Percentiles rank a stretch among this genome's conserved stretches.
Evolutionary conservation across 495 filamentous ascomycete species (phyloP).

Genomic region (Xylaria sp.): DNA sequence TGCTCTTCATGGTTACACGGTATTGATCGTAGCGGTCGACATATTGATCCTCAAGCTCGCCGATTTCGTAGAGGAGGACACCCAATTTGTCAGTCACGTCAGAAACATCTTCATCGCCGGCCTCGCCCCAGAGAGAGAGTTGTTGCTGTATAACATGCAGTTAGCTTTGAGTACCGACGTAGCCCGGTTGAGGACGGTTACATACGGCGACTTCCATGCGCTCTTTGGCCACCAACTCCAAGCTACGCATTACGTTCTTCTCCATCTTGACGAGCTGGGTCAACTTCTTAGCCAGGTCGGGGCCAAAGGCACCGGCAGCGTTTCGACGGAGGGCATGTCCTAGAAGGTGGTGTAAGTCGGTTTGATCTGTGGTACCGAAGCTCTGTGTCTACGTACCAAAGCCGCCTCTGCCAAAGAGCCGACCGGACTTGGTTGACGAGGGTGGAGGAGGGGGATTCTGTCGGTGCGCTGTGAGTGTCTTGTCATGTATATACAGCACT

Average conservation of each 20-base stretch:
- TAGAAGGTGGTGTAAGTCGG: conserved; percentile 46
- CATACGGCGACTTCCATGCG: conserved; percentile 97
- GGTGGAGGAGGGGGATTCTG: conserved; percentile 93
- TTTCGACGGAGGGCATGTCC: conserved; percentile 94
- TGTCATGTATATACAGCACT: not conserved
- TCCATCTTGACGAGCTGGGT: conserved; percentile 99
- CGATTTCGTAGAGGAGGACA: conserved; percentile 96
- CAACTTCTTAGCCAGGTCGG: conserved; percentile 96
- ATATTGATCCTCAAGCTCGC: conserved; percentile 96
- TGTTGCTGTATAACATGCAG: conserved; percentile 76
- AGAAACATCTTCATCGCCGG: conserved; percentile 95
- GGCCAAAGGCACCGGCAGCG: conserved; percentile 91
- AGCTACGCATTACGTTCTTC: conserved; percentile 99
- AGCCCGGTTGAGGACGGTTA: conserved; percentile 14
- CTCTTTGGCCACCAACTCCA: conserved; percentile 93
- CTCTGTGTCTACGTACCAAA: conserved; percentile 65
- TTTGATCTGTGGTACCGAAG: not conserved
- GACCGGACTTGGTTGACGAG: conserved; percentile 86
- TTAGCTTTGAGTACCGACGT: not conserved
- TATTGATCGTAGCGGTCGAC: conserved; percentile 99
- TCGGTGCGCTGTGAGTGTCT: conserved; percentile 37
- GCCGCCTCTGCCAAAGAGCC: conserved; percentile 84
- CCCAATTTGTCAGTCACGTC: conserved; percentile 99
- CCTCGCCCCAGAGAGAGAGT: conserved; percentile 97
- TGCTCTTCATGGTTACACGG: conserved; percentile 98